Evolutionary conservation across 2,329 filamentous ascomycete genomes (phyloP).

Genomic region (Alternaria atra): DNA sequence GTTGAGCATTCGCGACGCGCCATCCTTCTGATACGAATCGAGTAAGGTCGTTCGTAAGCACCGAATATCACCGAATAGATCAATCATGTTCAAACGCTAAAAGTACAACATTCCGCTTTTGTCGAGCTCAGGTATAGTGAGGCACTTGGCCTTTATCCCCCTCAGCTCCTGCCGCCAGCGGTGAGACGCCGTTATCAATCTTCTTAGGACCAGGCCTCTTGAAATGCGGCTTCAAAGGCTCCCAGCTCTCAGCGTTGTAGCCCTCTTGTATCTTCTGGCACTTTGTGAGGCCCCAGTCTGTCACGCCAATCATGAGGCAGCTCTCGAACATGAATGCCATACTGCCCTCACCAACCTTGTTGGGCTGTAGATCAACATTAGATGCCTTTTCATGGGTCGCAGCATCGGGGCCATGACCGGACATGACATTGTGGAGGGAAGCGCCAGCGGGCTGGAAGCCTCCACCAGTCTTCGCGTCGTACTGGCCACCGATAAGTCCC

Average conservation of each 20-base stretch:
- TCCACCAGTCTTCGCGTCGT: constrained; percentile 66
- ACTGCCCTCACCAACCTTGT: constrained; percentile 69
- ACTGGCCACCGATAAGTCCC: constrained; percentile 69
- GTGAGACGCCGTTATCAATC: constrained; percentile 36
- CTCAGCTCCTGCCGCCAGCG: constrained; percentile 23
- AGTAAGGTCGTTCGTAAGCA: constrained; percentile 7
- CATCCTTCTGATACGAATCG: constrained; percentile 2
- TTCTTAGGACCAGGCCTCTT: constrained; percentile 39
- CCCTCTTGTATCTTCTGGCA: constrained; percentile 75
- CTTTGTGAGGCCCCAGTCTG: constrained; percentile 74
- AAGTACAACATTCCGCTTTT: constrained; percentile 12
- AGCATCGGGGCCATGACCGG: constrained; percentile 72
- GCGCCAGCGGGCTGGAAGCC: constrained; percentile 71
- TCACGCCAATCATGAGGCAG: constrained; percentile 74
- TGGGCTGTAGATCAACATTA: constrained; percentile 62
- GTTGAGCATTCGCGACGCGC: constrained; percentile 14
- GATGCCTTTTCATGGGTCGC: constrained; percentile 67
- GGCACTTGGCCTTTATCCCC: constrained; percentile 37
- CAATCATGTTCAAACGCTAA: constrained; percentile 7
- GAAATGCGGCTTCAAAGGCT: constrained; percentile 59
- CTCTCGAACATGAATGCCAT: constrained; percentile 76
- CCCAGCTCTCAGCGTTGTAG: constrained; percentile 87
- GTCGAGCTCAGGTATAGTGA: constrained; percentile 32
- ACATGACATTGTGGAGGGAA: constrained; percentile 77
- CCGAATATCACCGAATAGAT: constrained; percentile 10